Base-by-base conservation (phyloP, 345 rosid genomes). In the Camelina sativa region DNA sequence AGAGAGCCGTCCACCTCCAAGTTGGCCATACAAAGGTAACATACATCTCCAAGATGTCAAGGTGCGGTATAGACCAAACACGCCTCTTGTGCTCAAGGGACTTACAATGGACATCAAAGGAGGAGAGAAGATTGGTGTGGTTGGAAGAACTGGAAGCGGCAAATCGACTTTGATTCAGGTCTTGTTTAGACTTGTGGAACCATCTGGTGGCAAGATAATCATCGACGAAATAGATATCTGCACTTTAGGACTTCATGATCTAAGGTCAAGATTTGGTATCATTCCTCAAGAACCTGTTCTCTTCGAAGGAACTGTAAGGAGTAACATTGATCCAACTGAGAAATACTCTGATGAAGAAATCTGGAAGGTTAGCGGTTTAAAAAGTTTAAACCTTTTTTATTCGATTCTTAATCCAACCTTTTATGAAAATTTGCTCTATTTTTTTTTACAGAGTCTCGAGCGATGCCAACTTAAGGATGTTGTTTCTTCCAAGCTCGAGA, bases 221-320 rank as follows among this genome's bases (percentile, higher is more conserved):
- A 84, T 95, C 15, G 99, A 95, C 44, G 96, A 91, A 5, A 86
- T 91, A 5, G 89, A 95, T 80, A 90, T 91, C 66, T 78, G 86
- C 70, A 40, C 57, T 74, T 76, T 95, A 9, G 98, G 99, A 51
- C 96, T 95, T 51, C 99, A 90, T 46, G 90, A 91, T 81, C 92
- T 95, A 7, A 82, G 99, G 78, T 89, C 99, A 40, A 85, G 97
- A 35, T 91, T 95, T 17, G 96, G 99, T 40, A 95, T 91, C 84
- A 91, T 95, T 80, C 97, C 97, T 64, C 99, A 95, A 80, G 99
- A 95, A 28, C 99, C 97, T 55, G 97, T 95, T 56, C 92, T 95
- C 41, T 95, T 95, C 23, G 99, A 95, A 84, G 97, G 99, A 64
- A 91, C 99, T 0, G 96, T 95, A 6, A 86, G 99, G 75, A 95